phyloP scores from a whole-genome alignment of 805 yeast genomes.

The Zygosaccharomyces bailii region DNA sequence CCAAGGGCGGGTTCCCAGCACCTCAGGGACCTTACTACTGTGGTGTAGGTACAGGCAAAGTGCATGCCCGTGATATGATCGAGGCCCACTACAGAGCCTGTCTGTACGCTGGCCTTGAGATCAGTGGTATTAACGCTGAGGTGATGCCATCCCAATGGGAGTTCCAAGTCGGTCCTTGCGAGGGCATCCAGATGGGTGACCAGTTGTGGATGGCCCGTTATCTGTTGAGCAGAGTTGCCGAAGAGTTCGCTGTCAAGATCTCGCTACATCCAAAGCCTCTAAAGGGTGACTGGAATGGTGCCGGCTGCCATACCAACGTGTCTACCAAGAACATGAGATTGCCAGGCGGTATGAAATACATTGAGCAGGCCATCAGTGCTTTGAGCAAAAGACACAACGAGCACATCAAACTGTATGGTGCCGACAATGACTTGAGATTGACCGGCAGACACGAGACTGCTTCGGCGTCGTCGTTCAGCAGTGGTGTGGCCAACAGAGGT shows the following conservation, averaged over 20 bases:
- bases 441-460: conserved; percentile 99
- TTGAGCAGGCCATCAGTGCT: conserved; percentile 89
- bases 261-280: conserved; percentile 99
- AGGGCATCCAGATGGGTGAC: conserved; percentile 95
- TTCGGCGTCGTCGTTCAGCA: conserved; percentile 80
- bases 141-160: conserved; percentile 99
- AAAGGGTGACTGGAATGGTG: conserved; percentile 99
- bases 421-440: conserved; percentile 91
- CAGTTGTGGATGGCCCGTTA: conserved; percentile 95
- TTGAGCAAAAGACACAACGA: conserved; percentile 94
- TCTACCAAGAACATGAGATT: conserved; percentile 88
- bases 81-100: conserved; percentile 99
- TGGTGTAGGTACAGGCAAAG: conserved; percentile 99
- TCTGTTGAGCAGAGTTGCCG: conserved; percentile 89
- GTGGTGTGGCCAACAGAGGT: conserved; percentile 99
- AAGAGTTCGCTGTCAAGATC: conserved; percentile 97
- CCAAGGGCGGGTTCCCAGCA: conserved; percentile 99
- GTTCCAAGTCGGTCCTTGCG: conserved; percentile 98
- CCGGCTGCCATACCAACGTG: conserved; percentile 99
- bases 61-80: conserved; percentile 94
- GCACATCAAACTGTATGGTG: conserved; percentile 92
- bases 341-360: conserved; percentile 94
- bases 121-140: conserved; percentile 98
- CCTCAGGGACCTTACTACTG: conserved; percentile 99
- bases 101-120: conserved; percentile 82